Base-by-base conservation (phyloP, 2,329 filamentous ascomycete genomes). In the Epichloe scottii region DNA sequence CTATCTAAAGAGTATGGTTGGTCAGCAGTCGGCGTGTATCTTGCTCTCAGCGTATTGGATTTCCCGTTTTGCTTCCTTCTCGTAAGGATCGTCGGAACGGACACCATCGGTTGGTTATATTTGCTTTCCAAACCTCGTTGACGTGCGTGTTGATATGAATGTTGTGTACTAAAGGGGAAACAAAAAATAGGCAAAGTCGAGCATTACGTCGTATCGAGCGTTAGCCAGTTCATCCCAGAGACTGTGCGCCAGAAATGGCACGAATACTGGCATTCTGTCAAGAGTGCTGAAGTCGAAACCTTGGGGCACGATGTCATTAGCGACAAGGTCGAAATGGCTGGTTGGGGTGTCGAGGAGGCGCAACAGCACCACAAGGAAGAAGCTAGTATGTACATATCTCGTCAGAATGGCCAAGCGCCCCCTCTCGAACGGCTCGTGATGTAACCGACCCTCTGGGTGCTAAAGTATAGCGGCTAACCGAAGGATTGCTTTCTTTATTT, bases 41-140 rank as follows among this genome's bases (percentile, higher is more conserved):
- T 96, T 11, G 75, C 75, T 1, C 71, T 98, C 50, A 90, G 87
- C 41, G 85, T 87, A 38, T 71, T 95, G 48, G 93, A 98, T 69
- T 95, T 97, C 57, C 93, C 93, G 0, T 87, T 97, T 64, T 97
- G 91, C 70, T 98, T 95, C 71, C 69, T 95, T 50, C 81, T 93
- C 10, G 93, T 98, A 45, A 79, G 84, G 52, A 72, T 82, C 49
- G 77, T 95, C 2, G 93, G 93, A 15, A 87, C 87, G 0, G 93
- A 98, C 26, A 79, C 79, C 51, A 93, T 98, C 61, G 90, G 89
- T 76, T 68, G 72, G 71, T 55, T 44, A 8, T 7, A 21, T 15
- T 11, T 34, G 17, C 17, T 30, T 30, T 35, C 19, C 44, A 37
- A 4, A n/a, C 8, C 17, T 46, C 34, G 12, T 42, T 38, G 2